Conservation (phyloP, 208 protist species). For the Crithidia thermophila region DNA sequence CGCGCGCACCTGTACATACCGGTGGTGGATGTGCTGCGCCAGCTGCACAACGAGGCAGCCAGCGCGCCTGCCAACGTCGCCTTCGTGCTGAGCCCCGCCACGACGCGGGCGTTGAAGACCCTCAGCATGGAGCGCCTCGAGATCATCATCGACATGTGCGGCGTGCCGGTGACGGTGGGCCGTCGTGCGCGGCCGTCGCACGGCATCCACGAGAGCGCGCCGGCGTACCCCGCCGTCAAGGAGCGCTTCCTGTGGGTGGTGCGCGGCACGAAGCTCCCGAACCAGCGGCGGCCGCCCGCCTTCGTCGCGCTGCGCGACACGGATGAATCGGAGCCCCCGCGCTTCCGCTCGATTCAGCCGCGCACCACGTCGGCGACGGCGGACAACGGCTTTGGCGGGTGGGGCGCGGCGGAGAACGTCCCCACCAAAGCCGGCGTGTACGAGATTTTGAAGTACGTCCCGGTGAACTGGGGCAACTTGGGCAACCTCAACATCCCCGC, state of each 20-base stretch:
- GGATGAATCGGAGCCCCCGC: conserved; percentile 39
- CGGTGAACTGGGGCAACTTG: conserved; percentile 81
- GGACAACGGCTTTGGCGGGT: conserved; percentile 78
- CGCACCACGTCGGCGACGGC: conserved; percentile 26
- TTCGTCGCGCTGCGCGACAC: conserved; percentile 43
- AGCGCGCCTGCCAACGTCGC: neutral
- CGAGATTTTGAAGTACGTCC: conserved; percentile 84
- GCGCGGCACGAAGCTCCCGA: neutral
- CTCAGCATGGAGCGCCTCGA: conserved; percentile 15
- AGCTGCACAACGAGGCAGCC: neutral
- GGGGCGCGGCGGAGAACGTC: conserved; percentile 44
- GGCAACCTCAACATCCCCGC: conserved; percentile 64
- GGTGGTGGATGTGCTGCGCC: conserved; percentile 3
- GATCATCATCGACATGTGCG: conserved; percentile 22
- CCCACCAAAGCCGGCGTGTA: conserved; percentile 78
- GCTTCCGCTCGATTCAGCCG: conserved; percentile 44
- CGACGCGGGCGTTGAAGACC: neutral
- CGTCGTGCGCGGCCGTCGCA: neutral
- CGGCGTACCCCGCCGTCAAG: conserved; percentile 2
- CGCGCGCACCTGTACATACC: neutral
- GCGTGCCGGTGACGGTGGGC: conserved; percentile 11
- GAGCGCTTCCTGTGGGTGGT: conserved; percentile 27
- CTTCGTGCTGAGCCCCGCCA: neutral
- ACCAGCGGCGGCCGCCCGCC: neutral
- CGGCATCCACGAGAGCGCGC: neutral